phyloP scores from a whole-genome alignment of 148 eudicot species.

The Arctostaphylos glauca region DNA sequence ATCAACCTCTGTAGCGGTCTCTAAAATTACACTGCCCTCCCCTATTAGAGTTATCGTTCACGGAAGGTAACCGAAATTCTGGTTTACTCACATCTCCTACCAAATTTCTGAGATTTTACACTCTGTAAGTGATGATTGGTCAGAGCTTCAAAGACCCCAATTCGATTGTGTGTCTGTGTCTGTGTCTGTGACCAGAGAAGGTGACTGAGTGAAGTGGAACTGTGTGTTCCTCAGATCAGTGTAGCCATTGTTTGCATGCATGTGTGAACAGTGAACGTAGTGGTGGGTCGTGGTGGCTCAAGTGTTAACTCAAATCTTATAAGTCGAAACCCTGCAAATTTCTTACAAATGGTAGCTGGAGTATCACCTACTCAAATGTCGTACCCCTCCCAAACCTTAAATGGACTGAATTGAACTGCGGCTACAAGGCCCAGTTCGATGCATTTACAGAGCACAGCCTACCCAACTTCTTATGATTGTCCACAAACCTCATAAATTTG shows the following conservation, averaged over 20 bases:
- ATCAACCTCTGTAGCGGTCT: neutral
- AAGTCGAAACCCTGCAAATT: neutral
- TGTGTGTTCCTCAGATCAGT: neutral
- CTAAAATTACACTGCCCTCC: neutral
- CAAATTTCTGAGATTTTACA: neutral
- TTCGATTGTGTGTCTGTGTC: neutral
- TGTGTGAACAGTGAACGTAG: neutral
- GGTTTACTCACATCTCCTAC: neutral
- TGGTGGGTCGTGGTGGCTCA: neutral
- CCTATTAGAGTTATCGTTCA: neutral
- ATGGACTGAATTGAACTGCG: neutral
- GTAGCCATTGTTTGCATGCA: neutral
- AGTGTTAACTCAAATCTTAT: neutral
- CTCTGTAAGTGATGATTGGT: neutral
- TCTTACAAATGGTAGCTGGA: neutral
- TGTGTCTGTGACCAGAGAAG: neutral
- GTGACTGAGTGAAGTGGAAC: neutral
- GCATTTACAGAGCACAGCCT: neutral
- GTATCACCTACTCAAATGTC: neutral
- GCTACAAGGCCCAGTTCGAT: neutral
- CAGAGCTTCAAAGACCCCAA: neutral
- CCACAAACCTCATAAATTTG: neutral
- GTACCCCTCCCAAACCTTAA: neutral
- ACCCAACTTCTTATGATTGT: neutral
- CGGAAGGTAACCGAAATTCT: neutral